Percentiles rank a stretch among this genome's conserved stretches.
These are phyloP conservation scores for Scedosporium apiospermum DNA, from an alignment of 2,329 filamentous ascomycete species.

Conservation along the genomic window DNA sequence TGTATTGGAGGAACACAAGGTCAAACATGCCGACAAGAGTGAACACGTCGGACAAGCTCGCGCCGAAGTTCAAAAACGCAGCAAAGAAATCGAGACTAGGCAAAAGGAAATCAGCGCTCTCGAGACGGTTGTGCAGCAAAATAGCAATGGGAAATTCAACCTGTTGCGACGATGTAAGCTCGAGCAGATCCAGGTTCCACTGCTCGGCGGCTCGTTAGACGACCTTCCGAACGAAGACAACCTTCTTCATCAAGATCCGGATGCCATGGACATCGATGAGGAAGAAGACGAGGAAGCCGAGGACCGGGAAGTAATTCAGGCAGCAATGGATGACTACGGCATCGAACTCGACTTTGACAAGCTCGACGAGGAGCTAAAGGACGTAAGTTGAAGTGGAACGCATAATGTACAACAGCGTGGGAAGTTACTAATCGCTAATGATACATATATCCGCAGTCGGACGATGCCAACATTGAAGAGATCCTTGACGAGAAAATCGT, in stretches of 20 bases:
- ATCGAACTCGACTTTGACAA: conserved; percentile 80
- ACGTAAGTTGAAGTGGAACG: conserved; percentile 33
- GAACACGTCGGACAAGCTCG: conserved; percentile 72
- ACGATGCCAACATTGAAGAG: conserved; percentile 63
- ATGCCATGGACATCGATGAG: conserved; percentile 89
- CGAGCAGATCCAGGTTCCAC: conserved; percentile 81
- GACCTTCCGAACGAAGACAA: conserved; percentile 80
- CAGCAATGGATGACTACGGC: conserved; percentile 76
- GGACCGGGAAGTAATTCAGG: conserved; percentile 48
- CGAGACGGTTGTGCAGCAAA: conserved; percentile 81
- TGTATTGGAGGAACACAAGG: conserved; percentile 58
- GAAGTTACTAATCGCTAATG: background rate
- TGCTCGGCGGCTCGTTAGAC: conserved; percentile 69
- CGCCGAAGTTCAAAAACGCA: conserved; percentile 71
- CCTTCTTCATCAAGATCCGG: conserved; percentile 64
- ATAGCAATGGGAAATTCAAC: conserved; percentile 73
- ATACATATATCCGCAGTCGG: conserved; percentile 36
- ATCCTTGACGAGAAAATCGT: conserved; percentile 69
- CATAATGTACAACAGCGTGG: background rate
- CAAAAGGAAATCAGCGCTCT: conserved; percentile 66
- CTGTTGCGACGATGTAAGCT: conserved; percentile 83
- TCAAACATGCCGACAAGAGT: conserved; percentile 57
- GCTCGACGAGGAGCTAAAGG: conserved; percentile 73
- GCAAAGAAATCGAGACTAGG: conserved; percentile 66
- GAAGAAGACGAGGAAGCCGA: conserved; percentile 30